These are phyloP conservation scores for Suillus subaureus DNA, from an alignment of 768 basidiomycete genomes.

Conservation along the genomic window DNA sequence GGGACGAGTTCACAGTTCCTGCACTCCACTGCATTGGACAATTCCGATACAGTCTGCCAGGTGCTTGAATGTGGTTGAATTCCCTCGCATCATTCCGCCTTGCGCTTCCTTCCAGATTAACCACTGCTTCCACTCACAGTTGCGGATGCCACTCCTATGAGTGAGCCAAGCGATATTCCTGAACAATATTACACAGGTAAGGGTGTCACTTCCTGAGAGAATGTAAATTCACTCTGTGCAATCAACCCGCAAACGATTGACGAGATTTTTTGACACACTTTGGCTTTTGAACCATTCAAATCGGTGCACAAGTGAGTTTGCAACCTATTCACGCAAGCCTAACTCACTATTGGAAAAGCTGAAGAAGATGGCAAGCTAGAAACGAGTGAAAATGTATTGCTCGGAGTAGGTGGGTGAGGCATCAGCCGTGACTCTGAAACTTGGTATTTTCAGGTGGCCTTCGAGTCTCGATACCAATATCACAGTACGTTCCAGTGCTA, in stretches of 20 bases:
- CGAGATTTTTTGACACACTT: conserved; percentile 32
- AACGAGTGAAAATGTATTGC: background rate
- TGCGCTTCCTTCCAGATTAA: conserved; percentile 62
- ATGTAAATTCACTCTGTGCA: conserved; percentile 13
- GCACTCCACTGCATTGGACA: conserved; percentile 51
- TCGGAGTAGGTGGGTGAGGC: background rate
- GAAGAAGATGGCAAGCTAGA: background rate
- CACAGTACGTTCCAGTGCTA: background rate
- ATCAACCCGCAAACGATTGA: conserved; percentile 82
- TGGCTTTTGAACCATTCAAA: background rate
- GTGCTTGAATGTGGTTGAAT: conserved; percentile 38
- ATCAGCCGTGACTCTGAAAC: background rate
- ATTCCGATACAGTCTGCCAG: conserved; percentile 42
- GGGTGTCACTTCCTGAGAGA: background rate
- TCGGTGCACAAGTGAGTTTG: background rate
- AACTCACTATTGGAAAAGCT: background rate
- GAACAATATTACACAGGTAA: conserved; percentile 65
- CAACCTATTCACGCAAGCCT: background rate
- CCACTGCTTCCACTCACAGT: conserved; percentile 75
- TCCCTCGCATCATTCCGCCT: conserved; percentile 59
- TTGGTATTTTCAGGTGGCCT: background rate
- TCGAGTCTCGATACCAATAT: background rate
- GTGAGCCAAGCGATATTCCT: conserved; percentile 45
- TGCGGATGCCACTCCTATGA: conserved; percentile 51
- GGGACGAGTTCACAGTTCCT: conserved; percentile 57